Conservation (phyloP, 192 early-diverging fungal species). For the Entomortierella beljakovae region DNA sequence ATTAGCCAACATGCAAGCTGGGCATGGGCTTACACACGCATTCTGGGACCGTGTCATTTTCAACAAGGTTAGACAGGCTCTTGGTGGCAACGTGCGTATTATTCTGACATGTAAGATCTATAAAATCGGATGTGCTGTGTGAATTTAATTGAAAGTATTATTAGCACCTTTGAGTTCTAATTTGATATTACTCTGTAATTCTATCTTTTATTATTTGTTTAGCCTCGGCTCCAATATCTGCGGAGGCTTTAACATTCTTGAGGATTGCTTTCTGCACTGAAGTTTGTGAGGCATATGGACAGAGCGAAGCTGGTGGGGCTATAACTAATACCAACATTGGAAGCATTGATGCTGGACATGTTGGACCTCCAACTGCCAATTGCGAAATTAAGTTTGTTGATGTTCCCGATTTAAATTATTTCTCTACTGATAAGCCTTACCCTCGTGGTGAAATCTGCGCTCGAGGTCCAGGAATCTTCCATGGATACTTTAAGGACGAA, state of each 20-base stretch:
- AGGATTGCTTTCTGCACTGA: constrained; percentile 82
- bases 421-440: constrained; percentile 75
- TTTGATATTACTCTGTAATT: too few species aligned
- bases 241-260: constrained; percentile 84
- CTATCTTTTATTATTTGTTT: background rate
- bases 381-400: constrained; percentile 90
- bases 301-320: constrained; percentile 81
- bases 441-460: constrained; percentile 93
- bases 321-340: constrained; percentile 61
- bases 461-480: constrained; percentile 80
- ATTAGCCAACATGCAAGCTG: constrained; percentile 68
- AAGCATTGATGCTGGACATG: constrained; percentile 80
- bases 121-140: too few species aligned
- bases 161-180: too few species aligned
- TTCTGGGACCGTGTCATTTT: constrained; percentile 94
- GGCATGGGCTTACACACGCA: constrained; percentile 76
- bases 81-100: constrained; percentile 87
- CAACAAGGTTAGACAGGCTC: constrained; percentile 72
- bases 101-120: constrained; percentile 77
- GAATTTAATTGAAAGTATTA: too few species aligned
- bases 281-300: constrained; percentile 90
- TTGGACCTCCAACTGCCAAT: constrained; percentile 76
- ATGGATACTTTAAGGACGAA: constrained; percentile 82
- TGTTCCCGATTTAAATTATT: constrained; percentile 90
- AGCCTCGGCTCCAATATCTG: constrained; percentile 84